Base-by-base conservation (phyloP, 108 stramenopile genomes). In the Phaeodactylum tricornutum region DNA sequence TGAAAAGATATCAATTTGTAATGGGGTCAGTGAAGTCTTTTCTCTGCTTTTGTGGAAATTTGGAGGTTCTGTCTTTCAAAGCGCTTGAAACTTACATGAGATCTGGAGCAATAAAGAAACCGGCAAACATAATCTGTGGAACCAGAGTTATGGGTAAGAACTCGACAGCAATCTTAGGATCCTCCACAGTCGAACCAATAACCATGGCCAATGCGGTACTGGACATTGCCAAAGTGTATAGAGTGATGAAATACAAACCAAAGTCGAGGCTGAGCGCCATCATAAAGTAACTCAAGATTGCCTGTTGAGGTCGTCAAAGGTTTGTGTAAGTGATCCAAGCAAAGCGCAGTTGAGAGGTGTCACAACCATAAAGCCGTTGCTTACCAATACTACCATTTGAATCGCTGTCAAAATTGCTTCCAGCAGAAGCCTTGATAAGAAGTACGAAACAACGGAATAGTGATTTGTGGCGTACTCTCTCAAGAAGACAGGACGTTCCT, bases 111-210 rank as follows among this genome's bases (percentile, higher is more conserved):
- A n/a, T n/a, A n/a, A n/a, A n/a, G 62, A 93, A 82, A 1, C 91
- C 91, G 21, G 81, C 81, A 51, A 93, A 89, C 11, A 93, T 78
- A 39, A 93, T 68, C 50, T 93, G 92, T 15, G 92, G 92, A 7
- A 88, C 75, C 53, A 88, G 78, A 0, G 87, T 43, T 4, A 84
- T 24, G 1, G 92, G 92, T 2, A 81, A 41, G 20, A 88, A 62
- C 43, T 88, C n/a, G n/a, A n/a, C n/a, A n/a, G n/a, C n/a, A n/a
- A n/a, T n/a, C n/a, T n/a, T n/a, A n/a, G n/a, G n/a, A n/a, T n/a
- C n/a, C n/a, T n/a, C 38, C 3, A 20, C 38, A 3, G 44, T n/a
- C 2, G 6, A 2, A 6, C 78, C 67, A 24, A 69, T n/a, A 14
- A 55, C 14, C 20, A 64, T 61, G 15, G 74, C 69, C 3, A 74